Percentiles rank a stretch among this genome's conserved stretches.
phyloP scores from a whole-genome alignment of 2,329 filamentous ascomycete genomes.

The Triangularia verruculosa region DNA sequence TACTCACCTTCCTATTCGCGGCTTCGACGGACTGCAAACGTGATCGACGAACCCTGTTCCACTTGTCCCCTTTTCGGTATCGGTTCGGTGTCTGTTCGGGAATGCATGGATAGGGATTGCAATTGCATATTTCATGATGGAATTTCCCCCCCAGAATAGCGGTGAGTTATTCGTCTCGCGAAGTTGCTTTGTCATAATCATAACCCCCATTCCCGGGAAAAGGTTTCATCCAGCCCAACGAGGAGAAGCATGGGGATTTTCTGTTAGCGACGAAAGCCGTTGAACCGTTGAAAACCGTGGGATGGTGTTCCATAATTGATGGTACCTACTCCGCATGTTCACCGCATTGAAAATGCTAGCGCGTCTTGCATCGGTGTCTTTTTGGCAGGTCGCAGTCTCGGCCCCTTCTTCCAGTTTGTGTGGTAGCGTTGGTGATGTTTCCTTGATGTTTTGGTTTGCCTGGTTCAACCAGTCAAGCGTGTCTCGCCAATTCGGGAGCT shows the following conservation, averaged over 20 bases:
- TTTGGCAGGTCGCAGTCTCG: background rate
- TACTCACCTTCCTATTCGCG: background rate
- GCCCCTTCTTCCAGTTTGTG: background rate
- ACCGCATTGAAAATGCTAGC: background rate
- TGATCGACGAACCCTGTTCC: background rate
- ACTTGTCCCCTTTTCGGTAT: background rate
- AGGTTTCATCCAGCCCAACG: background rate
- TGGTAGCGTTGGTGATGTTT: background rate
- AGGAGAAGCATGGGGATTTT: too few species aligned
- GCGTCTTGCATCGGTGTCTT: background rate
- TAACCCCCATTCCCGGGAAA: background rate
- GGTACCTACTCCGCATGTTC: background rate
- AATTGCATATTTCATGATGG: background rate
- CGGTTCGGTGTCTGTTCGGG: background rate
- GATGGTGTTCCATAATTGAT: background rate
- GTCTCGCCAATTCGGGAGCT: slow-evolving; percentile 11
- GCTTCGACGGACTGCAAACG: background rate
- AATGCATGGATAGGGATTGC: background rate
- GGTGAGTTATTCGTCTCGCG: background rate
- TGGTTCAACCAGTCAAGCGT: background rate
- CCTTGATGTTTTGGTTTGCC: background rate
- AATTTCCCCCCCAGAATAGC: background rate
- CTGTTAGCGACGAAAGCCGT: background rate
- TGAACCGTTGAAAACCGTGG: background rate
- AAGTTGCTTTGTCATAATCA: background rate